Evolutionary conservation across 805 yeast genomes (phyloP).

Genomic region (Nakazawaea wickerhamii): DNA sequence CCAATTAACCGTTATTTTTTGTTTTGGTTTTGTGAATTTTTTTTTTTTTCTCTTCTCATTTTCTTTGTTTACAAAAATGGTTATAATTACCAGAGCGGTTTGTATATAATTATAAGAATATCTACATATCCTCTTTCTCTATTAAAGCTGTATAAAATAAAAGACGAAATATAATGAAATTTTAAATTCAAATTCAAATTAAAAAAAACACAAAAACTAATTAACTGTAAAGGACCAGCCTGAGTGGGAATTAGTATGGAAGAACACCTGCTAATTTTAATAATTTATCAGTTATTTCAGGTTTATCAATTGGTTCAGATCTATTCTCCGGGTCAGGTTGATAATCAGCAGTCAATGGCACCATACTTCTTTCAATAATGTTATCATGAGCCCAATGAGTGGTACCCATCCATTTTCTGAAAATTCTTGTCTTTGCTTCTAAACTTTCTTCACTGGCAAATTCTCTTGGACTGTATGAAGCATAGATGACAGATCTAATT

Average conservation of each 20-base stretch:
- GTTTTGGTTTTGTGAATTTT: not conserved
- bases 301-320: slow-evolving; percentile 21
- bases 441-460: slow-evolving; percentile 26
- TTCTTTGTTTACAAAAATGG: not conserved
- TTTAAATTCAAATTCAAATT: not conserved
- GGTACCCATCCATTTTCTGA: slow-evolving; percentile 23
- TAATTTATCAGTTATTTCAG: slow-evolving; percentile 22
- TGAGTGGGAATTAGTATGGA: slow-evolving; percentile 1
- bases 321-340: slow-evolving; percentile 21
- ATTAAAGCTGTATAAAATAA: not conserved
- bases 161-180: not conserved
- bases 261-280: slow-evolving; percentile 25
- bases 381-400: slow-evolving; percentile 30
- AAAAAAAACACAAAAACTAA: not conserved
- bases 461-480: slow-evolving; percentile 27
- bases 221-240: not conserved
- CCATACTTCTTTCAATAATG: slow-evolving; percentile 16
- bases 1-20: not conserved
- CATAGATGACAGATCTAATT: slow-evolving; percentile 26
- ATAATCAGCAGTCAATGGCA: slow-evolving; percentile 18
- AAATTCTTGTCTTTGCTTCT: slow-evolving; percentile 18
- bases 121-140: not conserved
- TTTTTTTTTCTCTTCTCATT: not conserved
- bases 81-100: not conserved
- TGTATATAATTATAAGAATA: not conserved